phyloP scores from a whole-genome alignment of 2,329 filamentous ascomycete species.

The Paramyrothecium roridum region DNA sequence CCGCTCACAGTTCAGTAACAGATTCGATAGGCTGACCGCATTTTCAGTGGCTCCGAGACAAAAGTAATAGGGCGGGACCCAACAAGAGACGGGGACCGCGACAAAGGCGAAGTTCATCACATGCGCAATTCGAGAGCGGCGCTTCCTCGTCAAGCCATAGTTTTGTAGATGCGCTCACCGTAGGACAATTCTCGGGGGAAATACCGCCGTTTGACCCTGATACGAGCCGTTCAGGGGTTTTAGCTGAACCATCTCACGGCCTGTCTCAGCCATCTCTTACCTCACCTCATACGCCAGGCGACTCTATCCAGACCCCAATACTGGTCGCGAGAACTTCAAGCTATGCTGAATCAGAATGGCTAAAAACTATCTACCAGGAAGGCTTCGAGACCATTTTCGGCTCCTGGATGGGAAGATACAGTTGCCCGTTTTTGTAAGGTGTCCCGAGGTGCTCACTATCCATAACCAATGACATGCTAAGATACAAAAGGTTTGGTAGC shows the following conservation, averaged over 20 bases:
- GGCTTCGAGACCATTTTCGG: constrained; percentile 38
- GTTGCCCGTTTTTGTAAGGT: constrained; percentile 37
- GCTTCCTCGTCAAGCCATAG: too few species aligned
- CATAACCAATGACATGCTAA: constrained; percentile 1
- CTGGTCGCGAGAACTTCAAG: constrained; percentile 4
- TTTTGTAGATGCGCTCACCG: too few species aligned
- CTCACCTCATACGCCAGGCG: background rate
- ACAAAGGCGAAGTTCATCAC: too few species aligned
- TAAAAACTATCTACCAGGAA: constrained; percentile 25
- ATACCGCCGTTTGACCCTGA: too few species aligned
- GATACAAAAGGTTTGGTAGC: constrained; percentile 15
- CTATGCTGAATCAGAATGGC: constrained; percentile 15
- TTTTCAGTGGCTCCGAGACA: constrained; percentile 17
- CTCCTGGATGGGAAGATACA: constrained; percentile 37
- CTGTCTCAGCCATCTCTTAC: background rate
- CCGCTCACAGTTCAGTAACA: background rate
- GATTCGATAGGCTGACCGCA: background rate
- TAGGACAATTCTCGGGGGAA: too few species aligned
- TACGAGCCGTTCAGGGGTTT: too few species aligned
- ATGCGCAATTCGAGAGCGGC: too few species aligned
- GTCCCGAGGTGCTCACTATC: background rate
- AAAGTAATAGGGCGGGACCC: constrained; percentile 11
- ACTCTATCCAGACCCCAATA: constrained; percentile 1
- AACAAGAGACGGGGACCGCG: too few species aligned
- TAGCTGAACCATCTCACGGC: too few species aligned